phyloP scores from a whole-genome alignment of 148 eudicot species.

The Dianthus caryophyllus region DNA sequence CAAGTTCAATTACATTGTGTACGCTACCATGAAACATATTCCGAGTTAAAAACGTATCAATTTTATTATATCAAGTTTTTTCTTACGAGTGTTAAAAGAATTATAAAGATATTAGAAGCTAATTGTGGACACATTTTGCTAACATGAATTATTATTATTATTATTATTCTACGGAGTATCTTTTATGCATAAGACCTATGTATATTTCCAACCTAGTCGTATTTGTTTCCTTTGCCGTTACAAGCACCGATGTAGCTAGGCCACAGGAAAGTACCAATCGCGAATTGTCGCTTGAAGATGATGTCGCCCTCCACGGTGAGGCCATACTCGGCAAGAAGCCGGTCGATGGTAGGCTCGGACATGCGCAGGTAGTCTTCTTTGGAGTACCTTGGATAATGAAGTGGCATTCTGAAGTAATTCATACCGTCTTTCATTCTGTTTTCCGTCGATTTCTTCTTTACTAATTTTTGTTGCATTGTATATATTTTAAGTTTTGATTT shows the following conservation, averaged over 20 bases:
- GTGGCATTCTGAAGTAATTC: slow-evolving; percentile 57
- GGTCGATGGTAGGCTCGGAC: slow-evolving; percentile 52
- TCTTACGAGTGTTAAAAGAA: no score
- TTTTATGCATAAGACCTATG: neutral
- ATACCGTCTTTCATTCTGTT: slow-evolving; percentile 6
- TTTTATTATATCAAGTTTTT: no score
- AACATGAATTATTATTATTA: neutral
- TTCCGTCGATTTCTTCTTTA: slow-evolving; percentile 15
- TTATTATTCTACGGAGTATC: no score
- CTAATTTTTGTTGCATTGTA: no score
- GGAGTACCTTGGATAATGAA: slow-evolving; percentile 71
- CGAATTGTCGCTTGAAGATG: slow-evolving; percentile 53
- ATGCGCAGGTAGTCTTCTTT: slow-evolving; percentile 48
- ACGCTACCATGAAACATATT: no score
- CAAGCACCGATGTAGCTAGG: slow-evolving; percentile 20
- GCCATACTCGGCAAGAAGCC: slow-evolving; percentile 57
- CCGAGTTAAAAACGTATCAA: no score
- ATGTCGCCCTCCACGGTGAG: slow-evolving; percentile 44
- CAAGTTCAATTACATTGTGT: no score
- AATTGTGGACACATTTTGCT: neutral
- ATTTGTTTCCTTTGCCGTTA: slow-evolving; percentile 1
- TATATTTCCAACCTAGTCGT: neutral
- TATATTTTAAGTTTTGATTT: neutral
- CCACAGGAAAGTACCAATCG: slow-evolving; percentile 78
- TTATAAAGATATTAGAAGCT: slow-evolving; percentile 1